These are phyloP conservation scores for Microcyclospora pomicola DNA, from an alignment of 2,329 filamentous ascomycete genomes.

Conservation along the genomic window DNA sequence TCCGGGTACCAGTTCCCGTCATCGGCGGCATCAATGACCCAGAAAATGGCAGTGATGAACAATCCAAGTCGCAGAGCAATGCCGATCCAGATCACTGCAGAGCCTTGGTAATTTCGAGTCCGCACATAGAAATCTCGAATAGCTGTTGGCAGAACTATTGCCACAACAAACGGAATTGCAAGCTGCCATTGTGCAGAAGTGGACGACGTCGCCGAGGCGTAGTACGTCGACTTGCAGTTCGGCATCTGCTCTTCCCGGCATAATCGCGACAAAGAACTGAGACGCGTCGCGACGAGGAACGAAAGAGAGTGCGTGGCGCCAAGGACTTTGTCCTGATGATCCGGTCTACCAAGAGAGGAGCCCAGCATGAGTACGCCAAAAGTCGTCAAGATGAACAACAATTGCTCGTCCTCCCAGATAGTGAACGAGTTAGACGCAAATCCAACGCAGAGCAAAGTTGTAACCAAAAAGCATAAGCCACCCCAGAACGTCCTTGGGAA, in stretches of 20 bases:
- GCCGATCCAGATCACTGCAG: constrained; percentile 73
- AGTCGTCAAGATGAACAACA: constrained; percentile 79
- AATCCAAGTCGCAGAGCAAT: constrained; percentile 65
- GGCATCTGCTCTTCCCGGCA: constrained; percentile 99
- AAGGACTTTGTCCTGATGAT: constrained; percentile 53
- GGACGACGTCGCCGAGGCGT: constrained; percentile 78
- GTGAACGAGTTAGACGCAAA: constrained; percentile 98
- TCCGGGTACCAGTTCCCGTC: constrained; percentile 65
- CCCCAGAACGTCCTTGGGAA: constrained; percentile 72
- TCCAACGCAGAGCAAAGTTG: constrained; percentile 74
- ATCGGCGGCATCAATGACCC: constrained; percentile 79
- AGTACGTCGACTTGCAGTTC: constrained; percentile 89
- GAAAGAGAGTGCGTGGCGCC: constrained; percentile 73
- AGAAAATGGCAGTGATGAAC: constrained; percentile 65
- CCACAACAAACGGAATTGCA: constrained; percentile 60
- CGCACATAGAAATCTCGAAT: constrained; percentile 66
- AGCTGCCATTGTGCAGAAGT: constrained; percentile 89
- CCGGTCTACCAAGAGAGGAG: constrained; percentile 60
- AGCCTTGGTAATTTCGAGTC: constrained; percentile 78
- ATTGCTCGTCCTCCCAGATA: constrained; percentile 94
- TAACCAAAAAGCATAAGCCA: constrained; percentile 70
- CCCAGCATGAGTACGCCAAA: constrained; percentile 67
- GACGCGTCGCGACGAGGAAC: constrained; percentile 64
- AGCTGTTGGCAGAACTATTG: constrained; percentile 56
- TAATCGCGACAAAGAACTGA: constrained; percentile 77